A percentile compares a stretch with the other conserved stretches of the same genome.
Conservation (phyloP, 2,329 filamentous ascomycete species). For the Thielaviopsis populi region DNA sequence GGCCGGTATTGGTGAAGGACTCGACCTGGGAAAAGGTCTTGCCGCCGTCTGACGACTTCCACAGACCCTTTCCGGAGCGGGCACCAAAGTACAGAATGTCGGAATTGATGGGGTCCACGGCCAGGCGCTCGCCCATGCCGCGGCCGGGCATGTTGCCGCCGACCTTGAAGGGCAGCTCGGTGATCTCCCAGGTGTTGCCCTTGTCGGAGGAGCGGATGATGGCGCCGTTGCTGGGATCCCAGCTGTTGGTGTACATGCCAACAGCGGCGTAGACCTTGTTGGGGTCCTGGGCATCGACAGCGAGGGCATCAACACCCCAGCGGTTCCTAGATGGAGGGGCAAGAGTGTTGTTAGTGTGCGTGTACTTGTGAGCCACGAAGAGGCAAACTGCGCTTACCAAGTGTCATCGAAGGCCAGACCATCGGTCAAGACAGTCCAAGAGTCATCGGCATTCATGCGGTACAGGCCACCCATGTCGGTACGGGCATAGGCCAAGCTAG, state of each 20-base stretch:
- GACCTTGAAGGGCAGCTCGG: slow-evolving; percentile 41
- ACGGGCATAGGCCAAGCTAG: slow-evolving; percentile 39
- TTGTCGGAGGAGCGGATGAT: slow-evolving; percentile 40
- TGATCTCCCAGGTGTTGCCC: slow-evolving; percentile 36
- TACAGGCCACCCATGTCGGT: slow-evolving; percentile 45
- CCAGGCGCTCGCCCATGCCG: slow-evolving; percentile 43
- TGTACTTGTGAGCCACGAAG: too few species aligned
- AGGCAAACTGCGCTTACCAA: slow-evolving; percentile 27
- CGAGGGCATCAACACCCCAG: slow-evolving; percentile 43
- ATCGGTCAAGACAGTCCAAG: slow-evolving; percentile 40
- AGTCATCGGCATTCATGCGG: slow-evolving; percentile 38
- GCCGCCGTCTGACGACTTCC: slow-evolving; percentile 43
- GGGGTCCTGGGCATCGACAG: slow-evolving; percentile 38
- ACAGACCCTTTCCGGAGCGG: slow-evolving; percentile 42
- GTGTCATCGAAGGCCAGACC: slow-evolving; percentile 28
- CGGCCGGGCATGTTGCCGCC: slow-evolving; percentile 48
- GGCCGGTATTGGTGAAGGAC: slow-evolving; percentile 36
- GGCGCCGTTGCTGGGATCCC: slow-evolving; percentile 41
- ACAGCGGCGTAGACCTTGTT: slow-evolving; percentile 38
- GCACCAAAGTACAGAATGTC: slow-evolving; percentile 44
- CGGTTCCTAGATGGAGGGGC: slow-evolving; percentile 31
- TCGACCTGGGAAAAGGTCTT: slow-evolving; percentile 37
- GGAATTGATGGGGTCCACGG: slow-evolving; percentile 41
- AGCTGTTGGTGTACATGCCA: slow-evolving; percentile 44
- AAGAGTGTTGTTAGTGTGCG: slow-evolving; percentile 10